Base-by-base conservation (phyloP, 2,329 filamentous ascomycete species). In the Venturia carpophila region DNA sequence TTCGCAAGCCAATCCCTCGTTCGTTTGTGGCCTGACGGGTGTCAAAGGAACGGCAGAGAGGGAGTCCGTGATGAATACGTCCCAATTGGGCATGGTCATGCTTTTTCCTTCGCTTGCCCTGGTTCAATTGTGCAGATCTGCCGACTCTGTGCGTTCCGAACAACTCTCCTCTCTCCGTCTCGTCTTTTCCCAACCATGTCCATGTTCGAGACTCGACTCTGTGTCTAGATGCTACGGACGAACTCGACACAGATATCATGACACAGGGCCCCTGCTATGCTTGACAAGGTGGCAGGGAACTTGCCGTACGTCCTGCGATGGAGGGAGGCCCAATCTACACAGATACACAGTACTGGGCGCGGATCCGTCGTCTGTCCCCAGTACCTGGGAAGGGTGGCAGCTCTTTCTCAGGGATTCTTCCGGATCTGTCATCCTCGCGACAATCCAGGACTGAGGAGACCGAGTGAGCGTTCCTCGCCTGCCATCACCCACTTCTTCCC, bases 31-130 rank as follows among this genome's bases (percentile, higher is more conserved):
- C 27, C 42, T 55, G 9, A 24, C 6, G 10, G 13, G 15, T 17
- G 24, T 55, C 17, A 21, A 55, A 5, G 19, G 24, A 19, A 34
- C 21, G 47, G 47, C 21, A 52, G 6, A 27, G 47, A 52, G 47
- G 47, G 21, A 27, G 3, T 56, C 49, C 49, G 49, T 56, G 27
- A 56, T 9, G 49, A 56, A 56, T n/a, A 24, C 30, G 24, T 34
- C 49, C 49, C 24, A 34, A 11, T 58, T n/a, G 30, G 30, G 52
- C 52, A n/a, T 37, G 30, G 52, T 37, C 52, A 58, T n/a, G 52
- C 52, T 37, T 34, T 37, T n/a, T 15, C 21, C 52, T 58, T 58
- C 52, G 52, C 52, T 58, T 37, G 52, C 52, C 52, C 52, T 58
- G 19, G 52, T 9, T 58, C 52, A 2, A 37, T n/a, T 9, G 15